A percentile compares a stretch with the other conserved stretches of the same genome.
Evolutionary conservation across 176 grass and related monocot genomes (phyloP).

Genomic region (Pontederia crassipes): DNA sequence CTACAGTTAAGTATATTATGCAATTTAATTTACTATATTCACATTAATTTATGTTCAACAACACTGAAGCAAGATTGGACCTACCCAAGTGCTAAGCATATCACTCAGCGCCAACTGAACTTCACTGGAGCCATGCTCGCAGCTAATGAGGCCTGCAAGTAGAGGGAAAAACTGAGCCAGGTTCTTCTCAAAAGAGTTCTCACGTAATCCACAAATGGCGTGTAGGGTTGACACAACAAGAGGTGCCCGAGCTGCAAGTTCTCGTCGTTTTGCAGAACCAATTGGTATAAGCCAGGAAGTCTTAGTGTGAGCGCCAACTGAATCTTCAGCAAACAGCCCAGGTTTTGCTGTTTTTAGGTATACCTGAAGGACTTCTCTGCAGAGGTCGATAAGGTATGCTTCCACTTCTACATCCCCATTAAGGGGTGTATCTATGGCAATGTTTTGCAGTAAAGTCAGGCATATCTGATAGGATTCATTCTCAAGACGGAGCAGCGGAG

Average conservation of each 20-base stretch:
- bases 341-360: slow-evolving; percentile 66
- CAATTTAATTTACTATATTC: too few relatives aligned
- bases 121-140: slow-evolving; percentile 86
- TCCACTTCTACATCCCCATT: slow-evolving; percentile 48
- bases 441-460: slow-evolving; percentile 77
- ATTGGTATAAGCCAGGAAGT: slow-evolving; percentile 70
- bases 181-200: slow-evolving; percentile 69
- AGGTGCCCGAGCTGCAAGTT: slow-evolving; percentile 82
- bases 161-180: slow-evolving; percentile 80
- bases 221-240: slow-evolving; percentile 84
- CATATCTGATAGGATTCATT: slow-evolving; percentile 87
- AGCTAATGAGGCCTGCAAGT: slow-evolving; percentile 71
- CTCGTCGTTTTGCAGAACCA: slow-evolving; percentile 83
- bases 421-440: slow-evolving; percentile 47
- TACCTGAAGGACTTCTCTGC: slow-evolving; percentile 79
- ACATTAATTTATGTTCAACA: slow-evolving; percentile 33
- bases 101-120: slow-evolving; percentile 84
- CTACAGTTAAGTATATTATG: too few relatives aligned
- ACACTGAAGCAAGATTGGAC: slow-evolving; percentile 60
- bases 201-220: slow-evolving; percentile 60
- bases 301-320: slow-evolving; percentile 19
- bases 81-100: slow-evolving; percentile 79
- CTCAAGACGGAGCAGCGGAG: slow-evolving; percentile 80
- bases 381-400: slow-evolving; percentile 57
- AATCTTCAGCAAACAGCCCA: slow-evolving; percentile 10